These are phyloP conservation scores for Fusarium torreyae DNA, from an alignment of 2,329 filamentous ascomycete species.

Conservation along the genomic window DNA sequence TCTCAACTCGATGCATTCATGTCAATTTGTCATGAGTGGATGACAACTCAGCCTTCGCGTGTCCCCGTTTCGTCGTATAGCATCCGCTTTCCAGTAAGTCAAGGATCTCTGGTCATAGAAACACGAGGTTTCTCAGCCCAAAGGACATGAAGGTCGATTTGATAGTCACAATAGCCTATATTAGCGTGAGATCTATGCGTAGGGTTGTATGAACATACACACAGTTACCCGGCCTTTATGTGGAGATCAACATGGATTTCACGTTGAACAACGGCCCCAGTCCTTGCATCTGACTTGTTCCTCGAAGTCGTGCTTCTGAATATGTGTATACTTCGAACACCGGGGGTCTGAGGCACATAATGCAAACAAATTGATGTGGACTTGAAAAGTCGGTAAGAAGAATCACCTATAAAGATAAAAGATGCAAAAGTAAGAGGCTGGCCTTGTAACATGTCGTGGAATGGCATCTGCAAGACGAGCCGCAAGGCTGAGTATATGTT, in stretches of 20 bases:
- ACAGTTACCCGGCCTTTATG: too few relatives aligned
- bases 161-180: background rate
- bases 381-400: constrained; percentile 12
- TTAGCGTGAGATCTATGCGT: background rate
- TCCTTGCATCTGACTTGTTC: background rate
- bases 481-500: constrained; percentile 13
- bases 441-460: background rate
- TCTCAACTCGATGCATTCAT: background rate
- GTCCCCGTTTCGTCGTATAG: background rate
- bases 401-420: background rate
- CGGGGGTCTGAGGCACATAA: background rate
- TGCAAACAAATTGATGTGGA: background rate
- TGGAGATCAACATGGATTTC: background rate
- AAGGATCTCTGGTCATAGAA: background rate
- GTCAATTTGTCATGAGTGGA: constrained; percentile 7
- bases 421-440: background rate
- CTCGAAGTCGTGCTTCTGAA: background rate
- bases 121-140: background rate
- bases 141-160: background rate
- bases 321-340: background rate
- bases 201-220: background rate
- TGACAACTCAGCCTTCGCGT: constrained; percentile 14
- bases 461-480: constrained; percentile 7
- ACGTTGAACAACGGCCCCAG: background rate
- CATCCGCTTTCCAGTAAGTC: background rate